Evolutionary conservation across 2,329 filamentous ascomycete genomes (phyloP).

Genomic region (Paraphaeosphaeria minitans): DNA sequence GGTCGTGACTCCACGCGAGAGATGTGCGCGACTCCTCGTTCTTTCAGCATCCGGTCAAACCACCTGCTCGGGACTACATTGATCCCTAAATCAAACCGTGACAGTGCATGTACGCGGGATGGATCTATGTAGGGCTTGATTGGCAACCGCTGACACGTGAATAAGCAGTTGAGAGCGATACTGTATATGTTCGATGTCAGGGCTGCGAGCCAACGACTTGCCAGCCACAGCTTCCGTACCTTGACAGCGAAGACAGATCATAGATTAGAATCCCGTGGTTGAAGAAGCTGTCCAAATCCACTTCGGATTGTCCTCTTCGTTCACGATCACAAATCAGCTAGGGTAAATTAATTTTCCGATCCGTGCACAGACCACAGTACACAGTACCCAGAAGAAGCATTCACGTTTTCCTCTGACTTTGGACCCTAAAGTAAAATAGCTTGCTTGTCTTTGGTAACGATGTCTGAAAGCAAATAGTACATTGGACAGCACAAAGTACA

Average conservation of each 20-base stretch:
- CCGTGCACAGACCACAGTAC: not conserved
- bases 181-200: not conserved
- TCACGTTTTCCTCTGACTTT: not conserved
- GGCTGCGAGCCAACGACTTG: not conserved
- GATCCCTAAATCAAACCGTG: not conserved
- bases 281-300: not conserved
- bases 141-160: not conserved
- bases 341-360: not conserved
- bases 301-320: not conserved
- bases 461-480: no score
- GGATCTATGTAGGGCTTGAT: not conserved
- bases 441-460: not conserved
- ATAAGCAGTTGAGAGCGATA: not conserved
- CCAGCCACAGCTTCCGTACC: not conserved
- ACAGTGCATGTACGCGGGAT: not conserved
- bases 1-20: not conserved
- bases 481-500: not conserved
- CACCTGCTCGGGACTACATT: not conserved
- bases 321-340: not conserved
- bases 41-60: not conserved
- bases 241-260: not conserved
- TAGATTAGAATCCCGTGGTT: not conserved
- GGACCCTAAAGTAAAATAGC: not conserved
- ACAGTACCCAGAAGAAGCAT: not conserved
- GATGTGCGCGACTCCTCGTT: not conserved